Evolutionary conservation across 1,139 yeast species (phyloP), one percentile per base, ranked within the genome.

Genomic region (Geotrichum restrictum): DNA sequence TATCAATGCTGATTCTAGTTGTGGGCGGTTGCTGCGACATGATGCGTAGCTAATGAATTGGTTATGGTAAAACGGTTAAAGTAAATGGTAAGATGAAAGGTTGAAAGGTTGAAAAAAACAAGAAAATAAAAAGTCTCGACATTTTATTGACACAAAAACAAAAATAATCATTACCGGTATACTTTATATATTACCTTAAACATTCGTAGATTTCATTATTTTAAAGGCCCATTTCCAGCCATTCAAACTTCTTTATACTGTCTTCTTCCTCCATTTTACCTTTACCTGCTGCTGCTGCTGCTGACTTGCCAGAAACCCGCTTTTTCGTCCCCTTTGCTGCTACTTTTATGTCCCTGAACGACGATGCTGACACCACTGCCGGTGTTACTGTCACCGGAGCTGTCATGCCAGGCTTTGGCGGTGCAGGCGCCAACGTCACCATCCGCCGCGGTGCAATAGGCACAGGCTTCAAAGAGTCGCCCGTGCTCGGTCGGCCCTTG

Each of bases 371-470:
- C 18, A 34, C 40, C 13, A 4, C 16, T 6, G 49, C 13, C 8
- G 49, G 40, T 27, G 46, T 34, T 11, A 37, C n/a, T 18, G 46
- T 45, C 27, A 49, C 51, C 7, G 59, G 46, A 19, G 53, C 38
- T 14, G 48, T 38, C 44, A 29, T 39, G 45, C 47, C 18, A 14
- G 43, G 47, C 33, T 36, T 37, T 14, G 33, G 36, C 19, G 46
- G 51, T 3, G 44, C 48, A 1, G 64, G 64, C 2, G 64, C 66
- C 39, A 60, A 42, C 3, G 62, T 56, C 5, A 63, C 58, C 40
- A 60, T 59, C 24, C 63, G 59, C 48, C 62, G 63, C 3, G 66
- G 66, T 2, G 67, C 67, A 33, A 64, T 62, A 1, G 64, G 64
- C 3, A 62, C 62, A 21, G 56, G 61, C 46, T 58, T 54, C 33